Percentiles rank a stretch among this genome's conserved stretches.
Evolutionary conservation across 805 yeast species (phyloP).

Genomic region (Blastobotrys americana): DNA sequence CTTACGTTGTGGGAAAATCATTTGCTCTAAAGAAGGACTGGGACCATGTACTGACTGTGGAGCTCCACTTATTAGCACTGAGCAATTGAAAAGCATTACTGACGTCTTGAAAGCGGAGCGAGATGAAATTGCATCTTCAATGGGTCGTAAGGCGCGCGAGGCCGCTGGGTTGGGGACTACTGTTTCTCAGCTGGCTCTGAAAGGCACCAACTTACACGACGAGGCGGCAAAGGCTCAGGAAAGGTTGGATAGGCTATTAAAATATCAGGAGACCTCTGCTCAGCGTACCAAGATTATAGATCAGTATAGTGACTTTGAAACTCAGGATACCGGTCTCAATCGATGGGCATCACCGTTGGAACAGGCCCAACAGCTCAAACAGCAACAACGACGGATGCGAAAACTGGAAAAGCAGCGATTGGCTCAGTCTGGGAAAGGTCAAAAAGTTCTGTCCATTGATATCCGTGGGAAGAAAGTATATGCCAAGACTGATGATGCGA

Average conservation of each 20-base stretch:
- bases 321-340: slow-evolving; percentile 47
- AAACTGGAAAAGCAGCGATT: slow-evolving; percentile 53
- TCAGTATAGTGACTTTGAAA: slow-evolving; percentile 80
- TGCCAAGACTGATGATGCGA: slow-evolving; percentile 14
- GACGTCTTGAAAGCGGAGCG: slow-evolving; percentile 55
- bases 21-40: slow-evolving; percentile 82
- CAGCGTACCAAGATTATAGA: slow-evolving; percentile 91
- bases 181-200: slow-evolving; percentile 3
- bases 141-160: slow-evolving; percentile 32
- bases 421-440: slow-evolving; percentile 64
- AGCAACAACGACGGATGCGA: slow-evolving; percentile 70
- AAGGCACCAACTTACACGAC: not conserved
- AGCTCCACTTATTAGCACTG: slow-evolving; percentile 48
- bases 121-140: slow-evolving; percentile 30
- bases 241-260: slow-evolving; percentile 62
- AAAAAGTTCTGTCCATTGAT: slow-evolving; percentile 66
- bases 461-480: slow-evolving; percentile 72
- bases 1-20: slow-evolving; percentile 86
- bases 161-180: slow-evolving; percentile 30
- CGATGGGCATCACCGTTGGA: slow-evolving; percentile 83
- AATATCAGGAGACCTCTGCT: slow-evolving; percentile 78
- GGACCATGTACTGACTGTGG: slow-evolving; percentile 88
- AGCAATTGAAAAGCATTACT: slow-evolving; percentile 51
- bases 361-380: slow-evolving; percentile 77
- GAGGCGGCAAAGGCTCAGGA: slow-evolving; percentile 50